phyloP scores from a whole-genome alignment of 192 early-diverging fungal genomes.

The Coemansia sp. region DNA sequence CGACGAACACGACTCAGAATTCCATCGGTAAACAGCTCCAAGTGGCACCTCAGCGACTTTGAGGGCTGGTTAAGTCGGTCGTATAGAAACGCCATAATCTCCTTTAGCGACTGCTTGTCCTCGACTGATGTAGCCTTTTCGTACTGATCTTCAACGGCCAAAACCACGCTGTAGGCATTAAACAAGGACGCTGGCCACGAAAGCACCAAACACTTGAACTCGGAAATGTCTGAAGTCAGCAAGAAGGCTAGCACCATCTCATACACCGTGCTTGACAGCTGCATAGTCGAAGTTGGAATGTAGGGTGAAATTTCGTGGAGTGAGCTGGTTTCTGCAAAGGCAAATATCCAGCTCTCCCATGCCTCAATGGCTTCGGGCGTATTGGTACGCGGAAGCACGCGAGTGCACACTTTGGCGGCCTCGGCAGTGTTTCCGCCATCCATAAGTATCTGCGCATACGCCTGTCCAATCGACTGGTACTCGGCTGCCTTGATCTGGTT shows the following conservation, averaged over 20 bases:
- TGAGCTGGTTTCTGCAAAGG: slow-evolving; percentile 77
- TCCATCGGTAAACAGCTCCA: slow-evolving; percentile 67
- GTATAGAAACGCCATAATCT: slow-evolving; percentile 75
- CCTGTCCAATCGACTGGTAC: slow-evolving; percentile 78
- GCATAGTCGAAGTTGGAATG: slow-evolving; percentile 77
- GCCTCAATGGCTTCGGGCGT: slow-evolving; percentile 15
- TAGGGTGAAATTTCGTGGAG: slow-evolving; percentile 69
- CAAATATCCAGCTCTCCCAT: slow-evolving; percentile 93
- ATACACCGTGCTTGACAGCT: slow-evolving; percentile 76
- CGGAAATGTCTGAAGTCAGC: slow-evolving; percentile 35
- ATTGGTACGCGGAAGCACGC: slow-evolving; percentile 63
- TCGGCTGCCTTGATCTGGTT: slow-evolving; percentile 55
- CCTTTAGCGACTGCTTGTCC: slow-evolving; percentile 63
- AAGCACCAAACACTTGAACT: slow-evolving; percentile 63
- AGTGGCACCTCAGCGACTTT: slow-evolving; percentile 76
- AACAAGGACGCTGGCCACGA: slow-evolving; percentile 82
- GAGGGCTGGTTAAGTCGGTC: slow-evolving; percentile 71
- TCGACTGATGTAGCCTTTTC: slow-evolving; percentile 12
- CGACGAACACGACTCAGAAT: slow-evolving; percentile 74
- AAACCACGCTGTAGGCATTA: slow-evolving; percentile 69
- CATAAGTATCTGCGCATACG: slow-evolving; percentile 75
- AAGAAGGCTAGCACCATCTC: slow-evolving; percentile 76
- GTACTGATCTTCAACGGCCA: slow-evolving; percentile 70
- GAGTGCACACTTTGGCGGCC: slow-evolving; percentile 71
- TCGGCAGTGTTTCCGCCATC: slow-evolving; percentile 64